These are phyloP conservation scores for Helicostylum pulchrum DNA, from an alignment of 192 early-diverging fungal genomes.

Conservation along the genomic window DNA sequence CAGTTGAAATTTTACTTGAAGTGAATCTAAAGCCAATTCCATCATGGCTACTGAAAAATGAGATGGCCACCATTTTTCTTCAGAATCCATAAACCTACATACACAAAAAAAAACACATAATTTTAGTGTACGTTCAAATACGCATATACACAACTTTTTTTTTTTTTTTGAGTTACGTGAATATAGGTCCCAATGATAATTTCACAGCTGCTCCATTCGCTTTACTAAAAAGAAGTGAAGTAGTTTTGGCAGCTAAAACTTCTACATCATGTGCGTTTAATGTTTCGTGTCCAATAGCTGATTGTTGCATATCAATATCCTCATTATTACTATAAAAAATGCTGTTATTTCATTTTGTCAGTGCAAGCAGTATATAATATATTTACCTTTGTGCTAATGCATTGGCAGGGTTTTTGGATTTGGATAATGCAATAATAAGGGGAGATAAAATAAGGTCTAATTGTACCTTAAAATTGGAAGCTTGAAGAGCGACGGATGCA, in stretches of 20 bases:
- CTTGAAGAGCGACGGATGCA: conserved; percentile 59
- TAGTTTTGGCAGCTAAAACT: conserved; percentile 13
- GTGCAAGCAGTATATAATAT: not conserved
- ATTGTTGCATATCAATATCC: conserved; percentile 9
- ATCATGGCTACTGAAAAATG: conserved; percentile 26
- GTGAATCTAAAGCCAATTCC: conserved; percentile 25
- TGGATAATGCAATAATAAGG: conserved; percentile 24
- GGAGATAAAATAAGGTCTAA: conserved; percentile 60
- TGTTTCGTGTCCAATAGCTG: conserved; percentile 10
- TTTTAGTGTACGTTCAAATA: no score
- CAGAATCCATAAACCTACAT: conserved; percentile 27
- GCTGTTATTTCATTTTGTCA: not conserved
- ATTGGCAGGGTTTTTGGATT: conserved; percentile 6
- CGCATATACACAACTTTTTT: no score
- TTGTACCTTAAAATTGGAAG: conserved; percentile 54
- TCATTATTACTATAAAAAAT: not conserved
- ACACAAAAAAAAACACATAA: not conserved
- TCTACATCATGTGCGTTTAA: conserved; percentile 11
- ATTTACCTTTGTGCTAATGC: conserved; percentile 16
- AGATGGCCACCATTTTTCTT: conserved; percentile 33
- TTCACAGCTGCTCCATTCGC: conserved; percentile 18
- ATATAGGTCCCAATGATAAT: conserved; percentile 21
- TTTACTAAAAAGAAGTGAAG: conserved; percentile 6
- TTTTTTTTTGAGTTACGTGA: conserved; percentile 15
- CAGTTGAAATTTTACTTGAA: conserved; percentile 26